Evolutionary conservation across 2,329 filamentous ascomycete genomes (phyloP).

Genomic region (Akanthomyces lecanii): DNA sequence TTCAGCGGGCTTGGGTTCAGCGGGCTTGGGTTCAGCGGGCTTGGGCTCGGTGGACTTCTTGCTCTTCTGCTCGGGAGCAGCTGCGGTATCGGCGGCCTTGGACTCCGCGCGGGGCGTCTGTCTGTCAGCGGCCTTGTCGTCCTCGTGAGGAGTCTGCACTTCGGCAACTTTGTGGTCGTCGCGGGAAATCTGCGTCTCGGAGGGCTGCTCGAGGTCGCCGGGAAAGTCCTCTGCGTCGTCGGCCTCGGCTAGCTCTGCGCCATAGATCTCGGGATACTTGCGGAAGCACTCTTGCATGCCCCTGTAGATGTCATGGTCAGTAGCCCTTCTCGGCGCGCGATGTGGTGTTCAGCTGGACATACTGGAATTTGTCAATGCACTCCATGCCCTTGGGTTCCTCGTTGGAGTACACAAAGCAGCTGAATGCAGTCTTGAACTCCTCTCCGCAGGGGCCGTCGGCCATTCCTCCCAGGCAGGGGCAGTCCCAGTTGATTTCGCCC

Average conservation of each 20-base stretch:
- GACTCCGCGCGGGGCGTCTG: background rate
- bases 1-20: background rate
- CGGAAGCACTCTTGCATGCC: constrained; percentile 98
- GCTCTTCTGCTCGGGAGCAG: background rate
- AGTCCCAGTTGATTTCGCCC: constrained; percentile 99
- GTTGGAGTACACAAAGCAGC: constrained; percentile 93
- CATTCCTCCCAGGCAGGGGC: constrained; percentile 96
- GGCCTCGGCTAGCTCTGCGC: constrained; percentile 78
- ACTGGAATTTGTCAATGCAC: constrained; percentile 98
- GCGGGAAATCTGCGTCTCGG: background rate
- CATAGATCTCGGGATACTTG: constrained; percentile 87
- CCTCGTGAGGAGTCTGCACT: background rate
- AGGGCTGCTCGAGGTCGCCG: constrained; percentile 15
- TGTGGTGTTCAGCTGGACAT: constrained; percentile 34
- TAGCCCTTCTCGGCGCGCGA: background rate
- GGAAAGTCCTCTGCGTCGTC: constrained; percentile 39
- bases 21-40: constrained; percentile 8
- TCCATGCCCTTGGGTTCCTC: constrained; percentile 98
- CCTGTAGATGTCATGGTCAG: constrained; percentile 47
- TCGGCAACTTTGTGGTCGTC: constrained; percentile 1
- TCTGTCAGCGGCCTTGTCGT: constrained; percentile 4
- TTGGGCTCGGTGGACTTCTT: background rate
- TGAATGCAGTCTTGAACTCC: constrained; percentile 92
- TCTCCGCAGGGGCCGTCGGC: constrained; percentile 92
- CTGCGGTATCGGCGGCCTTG: background rate